Base-by-base conservation (phyloP, 1,284 basidiomycete genomes). In the Moesziomyces antarcticus region DNA sequence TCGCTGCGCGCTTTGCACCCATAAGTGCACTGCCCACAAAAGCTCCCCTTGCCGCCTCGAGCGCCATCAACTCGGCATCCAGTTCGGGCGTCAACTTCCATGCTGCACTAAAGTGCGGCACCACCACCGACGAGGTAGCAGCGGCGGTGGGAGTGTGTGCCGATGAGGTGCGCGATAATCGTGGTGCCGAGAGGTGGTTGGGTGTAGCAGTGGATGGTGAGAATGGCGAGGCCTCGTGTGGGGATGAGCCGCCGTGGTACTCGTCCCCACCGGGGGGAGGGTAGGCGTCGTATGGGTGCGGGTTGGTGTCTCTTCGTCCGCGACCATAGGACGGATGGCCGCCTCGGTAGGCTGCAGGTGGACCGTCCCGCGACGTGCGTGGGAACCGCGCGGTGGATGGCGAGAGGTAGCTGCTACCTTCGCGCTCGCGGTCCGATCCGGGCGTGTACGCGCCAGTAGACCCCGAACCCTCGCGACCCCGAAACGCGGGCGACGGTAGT, bases 121-220 rank as follows among this genome's bases (percentile, higher is more conserved):
- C 37, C 21, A 43, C 14, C 21, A 6, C 35, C 14, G 35, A 11
- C 14, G 5, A n/a, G n/a, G n/a, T n/a, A n/a, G n/a, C 35, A 6
- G 35, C 52, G 0, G 56, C 53, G 16, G 43, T 22, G 4, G 67
- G 61, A 1, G 60, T 64, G 35, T 70, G 67, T 2, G 67, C 56
- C 3, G 67, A 70, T 4, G 67, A 70, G 5, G 67, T 70, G 27
- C 67, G 67, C 33, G 67, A 70, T 2, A 70, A 50, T 1, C 61
- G 48, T 2, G 67, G 56, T 3, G 67, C 66, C 1, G 54, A 5
- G 1, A 68, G 45, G 18, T 58, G 58, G 1, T 43, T 44, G 1
- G 51, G 50, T 9, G 48, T 53, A 5, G 52, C 35, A 2, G 67
- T 70, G 3, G 67, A 70, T 1, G 60, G 66, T 3, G 66, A 59